Evolutionary conservation across 805 yeast genomes (phyloP).

Genomic region (Suhomyces prunicola): DNA sequence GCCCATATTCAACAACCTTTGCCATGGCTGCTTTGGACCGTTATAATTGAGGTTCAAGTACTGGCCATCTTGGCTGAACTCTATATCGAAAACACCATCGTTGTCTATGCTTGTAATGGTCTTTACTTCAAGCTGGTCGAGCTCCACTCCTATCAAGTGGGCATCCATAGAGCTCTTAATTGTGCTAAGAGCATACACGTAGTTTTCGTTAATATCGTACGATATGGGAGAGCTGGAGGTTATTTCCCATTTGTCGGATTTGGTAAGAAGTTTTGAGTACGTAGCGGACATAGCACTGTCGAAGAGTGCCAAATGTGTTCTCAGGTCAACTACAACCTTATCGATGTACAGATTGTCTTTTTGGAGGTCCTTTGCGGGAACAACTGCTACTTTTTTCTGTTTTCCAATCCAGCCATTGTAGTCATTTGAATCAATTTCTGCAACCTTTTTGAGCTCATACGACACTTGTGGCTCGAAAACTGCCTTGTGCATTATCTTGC

Average conservation of each 20-base stretch:
- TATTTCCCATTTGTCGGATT: slow-evolving; percentile 13
- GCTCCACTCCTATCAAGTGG: slow-evolving; percentile 11
- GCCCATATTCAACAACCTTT: slow-evolving; percentile 18
- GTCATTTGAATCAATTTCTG: slow-evolving; percentile 9
- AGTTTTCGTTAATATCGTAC: slow-evolving; percentile 14
- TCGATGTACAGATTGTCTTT: slow-evolving; percentile 16
- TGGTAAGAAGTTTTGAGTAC: slow-evolving; percentile 11
- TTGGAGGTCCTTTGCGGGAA: slow-evolving; percentile 4
- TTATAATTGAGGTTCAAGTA: slow-evolving; percentile 16
- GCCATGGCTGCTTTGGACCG: slow-evolving; percentile 27
- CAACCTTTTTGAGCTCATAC: slow-evolving; percentile 1
- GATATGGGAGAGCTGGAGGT: slow-evolving; percentile 13
- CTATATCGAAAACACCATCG: slow-evolving; percentile 13
- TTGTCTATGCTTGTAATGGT: slow-evolving; percentile 7
- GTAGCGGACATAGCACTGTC: slow-evolving; percentile 12
- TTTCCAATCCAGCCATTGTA: slow-evolving; percentile 25
- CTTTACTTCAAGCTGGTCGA: not conserved
- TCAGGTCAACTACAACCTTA: slow-evolving; percentile 17
- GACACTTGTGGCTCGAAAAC: slow-evolving; percentile 10
- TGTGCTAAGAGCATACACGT: slow-evolving; percentile 15
- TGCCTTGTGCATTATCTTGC: slow-evolving; percentile 14
- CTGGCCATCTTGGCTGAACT: slow-evolving; percentile 21
- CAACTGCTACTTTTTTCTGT: slow-evolving; percentile 11
- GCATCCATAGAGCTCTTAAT: slow-evolving; percentile 14
- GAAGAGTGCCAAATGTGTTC: slow-evolving; percentile 18